Conservation (phyloP, 1,284 basidiomycete species). For the Tilletia setariae region DNA sequence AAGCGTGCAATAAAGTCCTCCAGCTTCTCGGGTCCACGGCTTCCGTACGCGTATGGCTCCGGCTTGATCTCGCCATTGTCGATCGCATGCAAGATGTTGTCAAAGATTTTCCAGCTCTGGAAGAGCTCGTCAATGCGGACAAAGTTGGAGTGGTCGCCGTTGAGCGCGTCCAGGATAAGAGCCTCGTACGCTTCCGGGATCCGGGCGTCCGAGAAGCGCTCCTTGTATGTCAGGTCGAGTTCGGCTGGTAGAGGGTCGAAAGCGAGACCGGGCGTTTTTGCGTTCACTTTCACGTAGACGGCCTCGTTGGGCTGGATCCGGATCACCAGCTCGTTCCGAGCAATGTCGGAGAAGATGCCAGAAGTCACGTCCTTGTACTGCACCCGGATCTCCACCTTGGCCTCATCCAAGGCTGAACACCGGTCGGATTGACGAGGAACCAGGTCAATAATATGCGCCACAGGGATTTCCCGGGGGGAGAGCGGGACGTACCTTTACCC, state of each 20-base stretch:
- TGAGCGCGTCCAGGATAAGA: constrained; percentile 53
- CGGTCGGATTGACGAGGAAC: no score
- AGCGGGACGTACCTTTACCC: constrained; percentile 35
- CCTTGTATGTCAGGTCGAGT: constrained; percentile 47
- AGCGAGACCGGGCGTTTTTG: constrained; percentile 48
- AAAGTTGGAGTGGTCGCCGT: constrained; percentile 54
- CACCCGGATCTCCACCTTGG: constrained; percentile 50
- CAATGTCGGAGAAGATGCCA: constrained; percentile 34
- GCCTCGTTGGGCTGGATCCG: constrained; percentile 53
- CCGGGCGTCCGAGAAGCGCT: constrained; percentile 46
- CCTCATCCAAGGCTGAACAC: constrained; percentile 47
- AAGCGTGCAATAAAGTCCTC: constrained; percentile 46
- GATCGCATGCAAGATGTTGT: constrained; percentile 51
- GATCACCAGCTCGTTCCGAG: constrained; percentile 52
- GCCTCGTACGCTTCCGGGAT: constrained; percentile 55
- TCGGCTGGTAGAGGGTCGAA: constrained; percentile 41
- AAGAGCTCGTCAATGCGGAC: constrained; percentile 55
- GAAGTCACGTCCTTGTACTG: constrained; percentile 48
- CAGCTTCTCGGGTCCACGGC: constrained; percentile 43
- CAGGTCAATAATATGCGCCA: no score
- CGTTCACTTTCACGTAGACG: constrained; percentile 49
- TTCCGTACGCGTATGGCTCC: constrained; percentile 47
- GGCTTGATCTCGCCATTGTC: constrained; percentile 50
- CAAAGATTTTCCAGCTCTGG: constrained; percentile 54
- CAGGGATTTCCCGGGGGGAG: neutral